phyloP scores from a whole-genome alignment of 352 stramenopile species.

The Phytophthora sp. region DNA sequence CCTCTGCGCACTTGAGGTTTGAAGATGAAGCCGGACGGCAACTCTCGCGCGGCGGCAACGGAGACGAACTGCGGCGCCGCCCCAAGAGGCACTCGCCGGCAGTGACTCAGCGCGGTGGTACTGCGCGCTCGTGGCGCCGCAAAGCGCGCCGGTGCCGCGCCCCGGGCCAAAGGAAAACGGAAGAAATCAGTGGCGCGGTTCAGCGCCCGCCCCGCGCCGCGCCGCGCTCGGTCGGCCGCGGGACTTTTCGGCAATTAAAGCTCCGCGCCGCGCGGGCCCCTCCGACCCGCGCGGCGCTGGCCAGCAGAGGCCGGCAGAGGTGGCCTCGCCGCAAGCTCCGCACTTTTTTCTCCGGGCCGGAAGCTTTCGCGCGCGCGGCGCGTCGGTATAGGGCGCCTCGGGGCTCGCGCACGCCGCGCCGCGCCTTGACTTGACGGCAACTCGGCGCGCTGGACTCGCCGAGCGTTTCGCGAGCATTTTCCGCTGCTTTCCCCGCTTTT shows the following conservation, averaged over 20 bases:
- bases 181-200: conserved; percentile 29
- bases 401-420: not conserved
- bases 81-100: not conserved
- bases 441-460: conserved; percentile 11
- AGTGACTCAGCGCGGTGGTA: not conserved
- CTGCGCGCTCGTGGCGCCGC: not conserved
- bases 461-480: conserved; percentile 26
- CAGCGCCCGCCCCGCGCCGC: conserved; percentile 1
- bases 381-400: conserved; percentile 20
- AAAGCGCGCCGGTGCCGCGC: not conserved
- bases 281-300: not conserved
- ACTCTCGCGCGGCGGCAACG: not conserved
- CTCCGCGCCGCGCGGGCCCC: not conserved
- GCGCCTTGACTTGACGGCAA: conserved; percentile 13
- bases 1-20: conserved; percentile 35
- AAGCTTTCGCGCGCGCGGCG: conserved; percentile 12
- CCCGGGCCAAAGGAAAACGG: conserved; percentile 23
- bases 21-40: conserved; percentile 24
- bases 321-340: not conserved
- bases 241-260: conserved; percentile 15
- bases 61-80: conserved; percentile 5
- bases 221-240: not conserved
- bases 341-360: conserved; percentile 17
- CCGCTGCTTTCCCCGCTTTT: conserved; percentile 19
- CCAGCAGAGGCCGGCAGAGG: conserved; percentile 13